phyloP scores from a whole-genome alignment of 345 rosid species.

The Pistacia integerrima region DNA sequence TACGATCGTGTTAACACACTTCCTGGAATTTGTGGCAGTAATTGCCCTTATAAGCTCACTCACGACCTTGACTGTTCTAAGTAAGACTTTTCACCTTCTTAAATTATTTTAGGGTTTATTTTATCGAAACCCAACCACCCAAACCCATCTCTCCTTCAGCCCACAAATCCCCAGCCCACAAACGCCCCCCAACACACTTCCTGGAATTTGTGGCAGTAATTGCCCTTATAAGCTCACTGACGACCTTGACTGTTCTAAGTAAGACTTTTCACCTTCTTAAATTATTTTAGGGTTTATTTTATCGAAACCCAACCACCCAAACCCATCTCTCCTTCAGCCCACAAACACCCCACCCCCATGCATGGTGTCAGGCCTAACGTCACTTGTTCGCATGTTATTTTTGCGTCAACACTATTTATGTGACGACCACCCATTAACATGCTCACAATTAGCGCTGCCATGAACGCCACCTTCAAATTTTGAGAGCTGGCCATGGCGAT shows the following conservation, averaged over 20 bases:
- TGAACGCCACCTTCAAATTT: background rate
- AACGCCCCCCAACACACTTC: conserved; percentile 30
- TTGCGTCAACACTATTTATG: conserved; percentile 13
- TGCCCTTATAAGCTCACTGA: conserved; percentile 15
- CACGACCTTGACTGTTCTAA: conserved; percentile 25
- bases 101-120: too few relatives aligned
- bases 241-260: conserved; percentile 28
- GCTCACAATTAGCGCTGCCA: background rate
- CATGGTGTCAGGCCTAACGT: conserved; percentile 41
- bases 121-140: too few relatives aligned
- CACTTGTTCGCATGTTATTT: conserved; percentile 34
- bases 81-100: background rate
- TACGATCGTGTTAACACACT: conserved; percentile 24
- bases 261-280: background rate
- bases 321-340: too few relatives aligned
- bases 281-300: too few relatives aligned
- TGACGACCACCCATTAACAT: background rate
- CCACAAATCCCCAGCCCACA: too few relatives aligned
- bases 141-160: too few relatives aligned
- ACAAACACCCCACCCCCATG: too few relatives aligned
- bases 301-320: too few relatives aligned
- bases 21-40: conserved; percentile 15
- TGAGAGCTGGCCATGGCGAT: background rate
- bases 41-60: conserved; percentile 15
- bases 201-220: conserved; percentile 9